These are phyloP conservation scores for Rhizopus sp. DNA, from an alignment of 371 early-diverging fungal genomes.

Conservation along the genomic window DNA sequence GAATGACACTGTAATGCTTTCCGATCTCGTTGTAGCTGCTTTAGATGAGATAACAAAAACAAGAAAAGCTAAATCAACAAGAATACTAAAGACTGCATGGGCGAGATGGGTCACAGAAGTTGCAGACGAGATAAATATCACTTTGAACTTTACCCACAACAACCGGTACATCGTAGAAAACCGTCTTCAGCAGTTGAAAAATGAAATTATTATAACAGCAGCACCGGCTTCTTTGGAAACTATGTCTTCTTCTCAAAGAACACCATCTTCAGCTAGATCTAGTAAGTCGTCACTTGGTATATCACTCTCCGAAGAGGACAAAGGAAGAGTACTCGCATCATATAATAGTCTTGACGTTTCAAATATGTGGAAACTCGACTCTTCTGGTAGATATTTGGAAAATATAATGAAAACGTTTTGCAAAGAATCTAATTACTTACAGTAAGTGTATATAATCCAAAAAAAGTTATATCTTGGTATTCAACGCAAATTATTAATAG, in stretches of 20 bases:
- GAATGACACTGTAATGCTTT: too few species aligned
- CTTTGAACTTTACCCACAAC: background rate
- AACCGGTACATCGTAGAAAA: background rate
- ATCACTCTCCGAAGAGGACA: background rate
- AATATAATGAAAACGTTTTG: conserved; percentile 3
- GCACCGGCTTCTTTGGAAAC: background rate
- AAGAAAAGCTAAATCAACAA: too few species aligned
- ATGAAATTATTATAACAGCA: background rate
- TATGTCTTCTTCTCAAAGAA: background rate
- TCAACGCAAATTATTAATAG: conserved; percentile 5
- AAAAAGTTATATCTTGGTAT: conserved; percentile 11
- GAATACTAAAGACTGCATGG: background rate
- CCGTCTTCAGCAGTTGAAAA: background rate
- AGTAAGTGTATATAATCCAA: conserved; percentile 5
- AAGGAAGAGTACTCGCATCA: background rate
- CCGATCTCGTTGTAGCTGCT: too few species aligned
- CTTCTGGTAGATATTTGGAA: background rate
- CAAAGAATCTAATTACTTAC: conserved; percentile 7
- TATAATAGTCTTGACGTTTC: background rate
- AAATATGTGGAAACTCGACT: background rate
- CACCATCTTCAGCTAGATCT: too few species aligned
- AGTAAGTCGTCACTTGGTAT: background rate
- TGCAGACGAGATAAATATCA: background rate
- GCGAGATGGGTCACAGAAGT: background rate
- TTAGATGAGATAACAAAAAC: too few species aligned